Evolutionary conservation across 2,329 filamentous ascomycete genomes (phyloP).

Genomic region (Diaporthe aspalathi): DNA sequence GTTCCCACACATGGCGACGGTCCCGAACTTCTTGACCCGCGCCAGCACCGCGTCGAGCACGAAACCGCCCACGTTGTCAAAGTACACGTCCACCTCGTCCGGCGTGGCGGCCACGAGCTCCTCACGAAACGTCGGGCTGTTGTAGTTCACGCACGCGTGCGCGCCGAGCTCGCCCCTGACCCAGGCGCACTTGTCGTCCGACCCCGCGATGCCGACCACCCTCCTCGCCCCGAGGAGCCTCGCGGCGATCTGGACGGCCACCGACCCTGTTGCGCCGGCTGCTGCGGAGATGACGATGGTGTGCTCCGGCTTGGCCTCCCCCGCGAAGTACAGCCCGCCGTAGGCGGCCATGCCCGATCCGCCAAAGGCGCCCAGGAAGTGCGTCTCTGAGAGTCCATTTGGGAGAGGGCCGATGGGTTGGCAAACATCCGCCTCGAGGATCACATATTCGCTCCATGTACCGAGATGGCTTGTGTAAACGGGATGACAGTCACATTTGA

Average conservation of each 20-base stretch:
- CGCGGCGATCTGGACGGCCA: conserved; percentile 65
- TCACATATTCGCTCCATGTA: conserved; percentile 44
- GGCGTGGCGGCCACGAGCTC: conserved; percentile 59
- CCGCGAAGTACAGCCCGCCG: conserved; percentile 53
- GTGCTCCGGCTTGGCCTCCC: conserved; percentile 51
- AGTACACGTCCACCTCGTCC: conserved; percentile 63
- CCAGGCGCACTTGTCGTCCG: conserved; percentile 63
- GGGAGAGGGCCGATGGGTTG: conserved; percentile 42
- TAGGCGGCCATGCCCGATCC: conserved; percentile 57
- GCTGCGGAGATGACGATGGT: conserved; percentile 62
- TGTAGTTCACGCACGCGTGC: conserved; percentile 67
- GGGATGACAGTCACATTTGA: not conserved
- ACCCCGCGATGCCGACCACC: conserved; percentile 64
- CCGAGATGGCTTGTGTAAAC: conserved; percentile 41
- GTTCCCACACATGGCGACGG: conserved; percentile 54
- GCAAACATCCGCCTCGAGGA: conserved; percentile 42
- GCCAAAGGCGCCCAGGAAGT: conserved; percentile 46
- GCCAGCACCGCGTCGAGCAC: conserved; percentile 59
- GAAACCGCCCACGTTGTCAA: conserved; percentile 62
- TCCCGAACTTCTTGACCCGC: conserved; percentile 53
- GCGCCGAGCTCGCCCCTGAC: conserved; percentile 60
- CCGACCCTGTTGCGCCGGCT: conserved; percentile 59
- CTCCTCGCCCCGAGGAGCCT: conserved; percentile 57
- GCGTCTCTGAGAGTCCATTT: conserved; percentile 42
- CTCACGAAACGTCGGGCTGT: conserved; percentile 56